Conservation (phyloP, 345 rosid genomes). For the Corchorus olitorius region DNA sequence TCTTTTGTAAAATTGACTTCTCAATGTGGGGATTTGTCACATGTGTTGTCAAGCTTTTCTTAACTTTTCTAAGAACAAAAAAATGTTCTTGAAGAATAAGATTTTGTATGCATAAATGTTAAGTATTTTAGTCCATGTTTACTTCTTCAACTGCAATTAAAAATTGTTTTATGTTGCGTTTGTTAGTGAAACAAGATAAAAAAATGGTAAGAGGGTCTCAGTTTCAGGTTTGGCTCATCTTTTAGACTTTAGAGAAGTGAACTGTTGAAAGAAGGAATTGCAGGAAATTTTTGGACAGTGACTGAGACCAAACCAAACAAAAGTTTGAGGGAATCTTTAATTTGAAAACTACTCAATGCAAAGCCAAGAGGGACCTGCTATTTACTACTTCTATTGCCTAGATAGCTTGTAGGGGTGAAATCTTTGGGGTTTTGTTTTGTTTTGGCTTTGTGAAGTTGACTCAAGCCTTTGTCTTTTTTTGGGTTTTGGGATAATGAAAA, state of each 20-base stretch:
- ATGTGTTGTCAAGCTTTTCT: not conserved
- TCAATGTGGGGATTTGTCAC: not conserved
- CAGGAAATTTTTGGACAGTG: not conserved
- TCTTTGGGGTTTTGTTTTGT: not conserved
- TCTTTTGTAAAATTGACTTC: not conserved
- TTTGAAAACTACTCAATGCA: not conserved
- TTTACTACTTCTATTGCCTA: not conserved
- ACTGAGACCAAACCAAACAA: constrained; percentile 14
- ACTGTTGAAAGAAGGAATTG: not conserved
- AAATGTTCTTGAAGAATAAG: no score
- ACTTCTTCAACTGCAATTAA: not conserved
- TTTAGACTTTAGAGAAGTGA: not conserved
- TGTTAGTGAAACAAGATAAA: constrained; percentile 1
- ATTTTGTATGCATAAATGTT: not conserved
- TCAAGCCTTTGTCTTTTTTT: not conserved
- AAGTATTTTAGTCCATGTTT: not conserved
- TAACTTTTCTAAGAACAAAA: no score
- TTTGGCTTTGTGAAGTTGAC: constrained; percentile 1
- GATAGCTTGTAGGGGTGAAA: not conserved
- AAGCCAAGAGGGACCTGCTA: not conserved
- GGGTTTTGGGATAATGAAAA: not conserved
- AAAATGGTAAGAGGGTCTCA: no score
- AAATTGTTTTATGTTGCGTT: constrained; percentile 11
- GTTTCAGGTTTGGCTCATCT: not conserved
- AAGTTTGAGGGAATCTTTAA: not conserved